These are phyloP conservation scores for Rhynchosporium graminicola DNA, from an alignment of 2,329 filamentous ascomycete genomes.

Conservation along the genomic window DNA sequence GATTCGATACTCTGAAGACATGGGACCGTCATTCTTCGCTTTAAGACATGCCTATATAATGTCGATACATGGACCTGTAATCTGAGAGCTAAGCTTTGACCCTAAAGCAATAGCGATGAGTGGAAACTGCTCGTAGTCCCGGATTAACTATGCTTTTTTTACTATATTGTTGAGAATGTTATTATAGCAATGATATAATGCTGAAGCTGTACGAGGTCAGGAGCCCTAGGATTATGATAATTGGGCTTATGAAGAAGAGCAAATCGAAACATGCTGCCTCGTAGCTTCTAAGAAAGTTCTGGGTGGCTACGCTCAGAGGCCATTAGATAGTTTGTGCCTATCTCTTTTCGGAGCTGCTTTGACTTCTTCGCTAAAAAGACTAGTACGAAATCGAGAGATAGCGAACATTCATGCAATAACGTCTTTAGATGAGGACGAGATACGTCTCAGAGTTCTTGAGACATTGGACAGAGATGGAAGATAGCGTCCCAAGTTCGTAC, in stretches of 20 bases:
- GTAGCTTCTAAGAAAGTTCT: conserved; percentile 45
- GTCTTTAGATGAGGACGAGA: too few relatives aligned
- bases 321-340: conserved; percentile 46
- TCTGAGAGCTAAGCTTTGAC: conserved; percentile 46
- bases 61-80: conserved; percentile 38
- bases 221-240: conserved; percentile 52
- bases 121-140: conserved; percentile 56
- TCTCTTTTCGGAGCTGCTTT: conserved; percentile 48
- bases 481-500: too few relatives aligned
- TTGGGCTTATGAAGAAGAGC: conserved; percentile 53
- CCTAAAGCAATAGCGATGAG: conserved; percentile 46
- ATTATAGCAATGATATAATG: conserved; percentile 55
- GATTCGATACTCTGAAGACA: conserved; percentile 63
- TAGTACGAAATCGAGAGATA: too few relatives aligned
- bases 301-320: conserved; percentile 33
- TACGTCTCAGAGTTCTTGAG: too few relatives aligned
- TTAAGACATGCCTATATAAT: conserved; percentile 19
- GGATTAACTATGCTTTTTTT: conserved; percentile 52
- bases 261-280: conserved; percentile 36
- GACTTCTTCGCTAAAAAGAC: conserved; percentile 50
- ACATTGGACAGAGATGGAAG: too few relatives aligned
- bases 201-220: conserved; percentile 54
- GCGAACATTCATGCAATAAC: too few relatives aligned
- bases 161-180: conserved; percentile 60
- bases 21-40: conserved; percentile 50